Base-by-base conservation (phyloP, 495 filamentous ascomycete species). In the Hyaloscypha finlandica region DNA sequence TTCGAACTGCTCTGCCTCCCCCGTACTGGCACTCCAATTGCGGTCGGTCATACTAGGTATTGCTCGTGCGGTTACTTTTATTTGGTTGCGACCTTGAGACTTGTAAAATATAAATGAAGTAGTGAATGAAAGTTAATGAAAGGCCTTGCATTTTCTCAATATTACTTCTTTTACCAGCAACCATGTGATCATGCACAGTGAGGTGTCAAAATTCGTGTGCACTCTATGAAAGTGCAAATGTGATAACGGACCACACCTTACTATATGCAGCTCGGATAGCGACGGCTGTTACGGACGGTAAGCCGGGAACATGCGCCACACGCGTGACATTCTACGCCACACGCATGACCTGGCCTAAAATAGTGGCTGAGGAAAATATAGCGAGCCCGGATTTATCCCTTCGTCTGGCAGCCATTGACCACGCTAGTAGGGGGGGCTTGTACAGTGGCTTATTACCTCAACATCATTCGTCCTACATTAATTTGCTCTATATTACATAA, bases 241-340 rank as follows among this genome's bases (percentile, higher is more conserved):
- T n/a, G n/a, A n/a, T n/a, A n/a, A n/a, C n/a, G n/a, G n/a, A n/a
- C n/a, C n/a, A n/a, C n/a, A n/a, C 42, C 42, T 45, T 45, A 19
- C 42, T 45, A 45, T 45, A 45, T 12, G 14, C 6, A 12, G 42
- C 14, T 45, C 42, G 42, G 14, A 37, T 37, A 37, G 33, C 33
- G 33, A 37, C 33, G 33, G 33, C 33, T 37, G 33, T 37, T 37
- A 37, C 33, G 33, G 33, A 37, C 33, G 33, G 33, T 37, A 37
- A 37, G 33, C 33, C 33, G 33, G 42, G 14, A 45, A 45, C 42
- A 45, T 62, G 39, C 57, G 65, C 58, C 51, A 67, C 65, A 67
- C 59, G 59, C 65, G 65, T 67, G 65, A 67, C 48, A 67, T 62
- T 67, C 33, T 68, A 58, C 65, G 65, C 65, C 65, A 68, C 58